Evolutionary conservation across 208 protist species (phyloP).

Genomic region (Crithidia mellificae): DNA sequence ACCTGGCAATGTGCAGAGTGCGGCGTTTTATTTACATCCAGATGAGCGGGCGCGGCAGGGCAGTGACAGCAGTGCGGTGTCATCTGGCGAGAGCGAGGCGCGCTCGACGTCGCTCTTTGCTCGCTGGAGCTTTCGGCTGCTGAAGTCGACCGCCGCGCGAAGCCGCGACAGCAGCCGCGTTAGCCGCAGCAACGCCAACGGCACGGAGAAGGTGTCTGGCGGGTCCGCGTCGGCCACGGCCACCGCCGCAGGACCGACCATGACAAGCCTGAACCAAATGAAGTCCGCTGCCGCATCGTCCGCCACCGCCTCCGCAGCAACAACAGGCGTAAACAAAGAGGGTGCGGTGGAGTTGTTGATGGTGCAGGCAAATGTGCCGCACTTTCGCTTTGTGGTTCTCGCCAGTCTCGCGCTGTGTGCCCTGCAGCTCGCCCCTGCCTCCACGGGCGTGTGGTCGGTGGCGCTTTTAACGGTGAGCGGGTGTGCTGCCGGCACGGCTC

Average conservation of each 20-base stretch:
- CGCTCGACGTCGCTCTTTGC: not conserved
- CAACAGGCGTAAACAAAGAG: too few relatives aligned
- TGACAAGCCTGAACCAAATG: too few relatives aligned
- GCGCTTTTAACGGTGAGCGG: slow-evolving; percentile 13
- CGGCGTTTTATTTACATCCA: not conserved
- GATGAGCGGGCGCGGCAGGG: not conserved
- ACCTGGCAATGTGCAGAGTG: not conserved
- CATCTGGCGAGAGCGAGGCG: not conserved
- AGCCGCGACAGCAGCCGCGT: not conserved
- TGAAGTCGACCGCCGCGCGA: not conserved
- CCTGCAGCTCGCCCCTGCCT: slow-evolving; percentile 12
- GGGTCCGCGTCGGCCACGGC: not conserved
- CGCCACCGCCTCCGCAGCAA: not conserved
- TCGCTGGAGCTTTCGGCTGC: slow-evolving; percentile 7
- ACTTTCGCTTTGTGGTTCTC: slow-evolving; percentile 6
- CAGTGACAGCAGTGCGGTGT: not conserved
- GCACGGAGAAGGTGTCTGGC: not conserved
- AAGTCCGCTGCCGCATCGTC: too few relatives aligned
- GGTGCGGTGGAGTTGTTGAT: not conserved
- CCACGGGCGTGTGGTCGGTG: slow-evolving; percentile 18
- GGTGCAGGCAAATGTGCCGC: not conserved
- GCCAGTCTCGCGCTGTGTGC: slow-evolving; percentile 2
- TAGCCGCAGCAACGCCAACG: not conserved
- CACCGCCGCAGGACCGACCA: too few relatives aligned
- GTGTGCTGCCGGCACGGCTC: slow-evolving; percentile 13